Evolutionary conservation across 768 basidiomycete genomes (phyloP), one percentile per base, ranked within the genome.

Genomic region (Termitomyces sp.): DNA sequence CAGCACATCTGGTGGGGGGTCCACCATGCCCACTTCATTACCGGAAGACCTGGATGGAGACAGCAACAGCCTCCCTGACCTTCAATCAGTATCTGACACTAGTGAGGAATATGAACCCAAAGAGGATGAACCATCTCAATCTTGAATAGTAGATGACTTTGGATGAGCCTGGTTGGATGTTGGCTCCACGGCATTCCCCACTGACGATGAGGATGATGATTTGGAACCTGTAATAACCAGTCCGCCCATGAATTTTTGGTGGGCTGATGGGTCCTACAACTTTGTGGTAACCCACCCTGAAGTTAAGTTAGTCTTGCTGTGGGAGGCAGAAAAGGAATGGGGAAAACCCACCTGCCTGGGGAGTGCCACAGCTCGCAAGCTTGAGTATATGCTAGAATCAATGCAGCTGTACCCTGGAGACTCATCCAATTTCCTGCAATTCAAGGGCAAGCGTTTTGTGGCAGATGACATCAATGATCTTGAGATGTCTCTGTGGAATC

Each of bases 221-320:
- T 1, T 2, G 1, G 7, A 18, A 18, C 6, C 18, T 7, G n/a
- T 18, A 18, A 3, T 18, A 18, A 6, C 2, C 7, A 16, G 40
- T 1, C 40, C 40, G 0, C 40, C 16, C 3, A 18, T 18, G 16
- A 8, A n/a, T 0, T 42, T 42, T 3, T 4, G n/a, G 4, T 42
- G 42, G 42, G n/a, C 7, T 0, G 40, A 42, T 8, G 40, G 40
- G 2, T 4, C 13, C 1, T 46, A 24, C 12, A 5, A 48, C 6
- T 16, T 48, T 13, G 46, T 28, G 7, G 46, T 48, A 6, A 16
- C 0, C 2, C 5, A 48, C 7, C 2, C 24, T 0, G 15, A 48
- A 5, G 15, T 7, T 0, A 48, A 9, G 3, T 2, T 48, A 1
- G 1, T 1, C 3, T 2, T 48, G 0, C 15, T 48, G 0, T 0